Conservation (phyloP, 768 basidiomycete species). For the Serendipita vermifera region DNA sequence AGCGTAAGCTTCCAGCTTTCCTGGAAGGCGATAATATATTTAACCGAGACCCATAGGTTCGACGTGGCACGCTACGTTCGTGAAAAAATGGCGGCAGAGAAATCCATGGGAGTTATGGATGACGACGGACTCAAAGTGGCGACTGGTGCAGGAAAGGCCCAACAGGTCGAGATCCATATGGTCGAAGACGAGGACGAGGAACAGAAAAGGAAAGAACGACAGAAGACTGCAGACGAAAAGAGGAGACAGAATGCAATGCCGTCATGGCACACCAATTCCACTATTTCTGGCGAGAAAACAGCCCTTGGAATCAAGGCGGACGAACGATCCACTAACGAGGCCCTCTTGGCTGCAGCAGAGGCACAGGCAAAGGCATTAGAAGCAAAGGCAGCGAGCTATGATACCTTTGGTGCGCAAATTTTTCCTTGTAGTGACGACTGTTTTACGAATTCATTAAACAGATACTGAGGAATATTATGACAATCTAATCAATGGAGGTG, state of each 20-base stretch:
- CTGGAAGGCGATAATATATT: too few species aligned
- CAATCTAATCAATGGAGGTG: slow-evolving; percentile 7
- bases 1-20: slow-evolving; percentile 41
- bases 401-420: slow-evolving; percentile 3
- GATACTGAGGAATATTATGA: slow-evolving; percentile 13
- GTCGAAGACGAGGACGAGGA: slow-evolving; percentile 86
- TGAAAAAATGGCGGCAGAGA: slow-evolving; percentile 44
- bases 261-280: slow-evolving; percentile 91
- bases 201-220: slow-evolving; percentile 54
- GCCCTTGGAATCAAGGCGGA: slow-evolving; percentile 59
- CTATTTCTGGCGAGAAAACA: slow-evolving; percentile 84
- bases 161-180: slow-evolving; percentile 70
- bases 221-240: slow-evolving; percentile 69
- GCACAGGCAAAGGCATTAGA: neutral
- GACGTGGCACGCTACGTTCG: slow-evolving; percentile 78
- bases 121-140: slow-evolving; percentile 57
- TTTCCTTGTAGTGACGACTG: neutral
- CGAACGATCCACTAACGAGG: neutral
- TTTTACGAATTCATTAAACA: neutral
- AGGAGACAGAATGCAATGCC: slow-evolving; percentile 81
- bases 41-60: too few species aligned
- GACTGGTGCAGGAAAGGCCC: slow-evolving; percentile 38
- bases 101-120: slow-evolving; percentile 32
- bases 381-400: neutral
- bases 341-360: neutral